Conservation (phyloP, 2,329 filamentous ascomycete species). For the Aspergillus cejpii region DNA sequence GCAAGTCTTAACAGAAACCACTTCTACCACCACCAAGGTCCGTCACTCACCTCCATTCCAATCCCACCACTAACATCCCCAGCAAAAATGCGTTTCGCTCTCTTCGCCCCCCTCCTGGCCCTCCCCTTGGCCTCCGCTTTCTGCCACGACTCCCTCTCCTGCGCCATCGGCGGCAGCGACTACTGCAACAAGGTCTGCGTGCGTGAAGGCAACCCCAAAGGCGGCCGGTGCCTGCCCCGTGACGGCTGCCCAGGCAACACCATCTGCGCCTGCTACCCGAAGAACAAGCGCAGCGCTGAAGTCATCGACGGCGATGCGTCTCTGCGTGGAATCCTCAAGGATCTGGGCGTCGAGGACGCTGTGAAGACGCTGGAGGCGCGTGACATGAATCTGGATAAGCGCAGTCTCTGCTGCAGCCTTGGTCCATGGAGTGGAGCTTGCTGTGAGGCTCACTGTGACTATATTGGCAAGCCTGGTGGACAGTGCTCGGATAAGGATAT, state of each 20-base stretch:
- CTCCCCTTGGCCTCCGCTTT: not conserved
- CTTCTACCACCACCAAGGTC: too few species aligned
- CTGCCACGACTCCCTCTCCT: slow-evolving; percentile 4
- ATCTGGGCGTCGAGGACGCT: not conserved
- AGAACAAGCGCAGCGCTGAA: slow-evolving; percentile 2
- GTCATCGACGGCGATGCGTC: slow-evolving; percentile 2
- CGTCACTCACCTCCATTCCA: too few species aligned
- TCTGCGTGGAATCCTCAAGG: not conserved
- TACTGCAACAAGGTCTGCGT: slow-evolving; percentile 3
- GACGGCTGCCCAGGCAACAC: slow-evolving; percentile 3
- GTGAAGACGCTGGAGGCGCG: not conserved
- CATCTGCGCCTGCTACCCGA: slow-evolving; percentile 5
- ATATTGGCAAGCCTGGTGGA: slow-evolving; percentile 3
- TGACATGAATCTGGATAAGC: not conserved
- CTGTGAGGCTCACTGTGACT: slow-evolving; percentile 2
- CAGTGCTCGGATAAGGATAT: slow-evolving; percentile 1
- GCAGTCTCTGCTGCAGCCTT: slow-evolving; percentile 3
- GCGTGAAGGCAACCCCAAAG: slow-evolving; percentile 1
- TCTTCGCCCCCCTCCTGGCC: not conserved
- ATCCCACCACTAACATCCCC: too few species aligned
- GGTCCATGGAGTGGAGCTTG: not conserved
- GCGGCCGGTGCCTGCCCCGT: slow-evolving; percentile 4
- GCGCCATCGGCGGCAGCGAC: not conserved
- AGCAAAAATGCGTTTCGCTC: slow-evolving; percentile 2
- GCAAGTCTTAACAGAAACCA: too few species aligned